Conservation (phyloP, 2,329 filamentous ascomycete genomes). For the Orbilia javanica region DNA sequence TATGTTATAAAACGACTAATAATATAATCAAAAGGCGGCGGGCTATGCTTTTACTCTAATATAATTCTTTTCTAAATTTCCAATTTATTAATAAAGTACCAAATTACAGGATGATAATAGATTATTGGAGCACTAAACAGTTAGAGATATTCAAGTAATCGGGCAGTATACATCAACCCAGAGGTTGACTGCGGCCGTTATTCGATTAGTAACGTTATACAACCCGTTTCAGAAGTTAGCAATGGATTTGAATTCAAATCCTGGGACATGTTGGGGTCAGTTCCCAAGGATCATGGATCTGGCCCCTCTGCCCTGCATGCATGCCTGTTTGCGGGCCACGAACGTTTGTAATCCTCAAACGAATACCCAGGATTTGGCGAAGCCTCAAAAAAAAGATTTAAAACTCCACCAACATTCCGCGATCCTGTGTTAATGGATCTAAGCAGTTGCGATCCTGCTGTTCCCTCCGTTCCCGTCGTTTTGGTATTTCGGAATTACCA, state of each 20-base stretch:
- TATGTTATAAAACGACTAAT: too few relatives aligned
- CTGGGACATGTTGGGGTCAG: background rate
- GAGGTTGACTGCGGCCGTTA: slow-evolving; percentile 4
- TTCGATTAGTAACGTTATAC: slow-evolving; percentile 2
- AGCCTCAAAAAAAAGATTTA: background rate
- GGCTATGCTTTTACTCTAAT: too few relatives aligned
- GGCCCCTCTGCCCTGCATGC: background rate
- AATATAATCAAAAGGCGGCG: background rate
- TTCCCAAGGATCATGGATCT: slow-evolving; percentile 14
- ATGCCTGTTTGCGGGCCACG: too few relatives aligned
- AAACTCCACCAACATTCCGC: background rate
- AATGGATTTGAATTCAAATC: slow-evolving; percentile 13
- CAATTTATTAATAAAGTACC: background rate
- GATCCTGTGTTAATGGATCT: background rate
- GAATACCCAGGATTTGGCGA: background rate
- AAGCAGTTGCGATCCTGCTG: background rate
- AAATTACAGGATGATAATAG: background rate
- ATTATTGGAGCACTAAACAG: background rate
- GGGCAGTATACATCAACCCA: background rate
- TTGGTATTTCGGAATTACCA: background rate
- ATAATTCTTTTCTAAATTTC: background rate
- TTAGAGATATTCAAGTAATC: background rate
- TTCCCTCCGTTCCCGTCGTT: background rate
- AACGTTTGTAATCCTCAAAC: slow-evolving; percentile 10
- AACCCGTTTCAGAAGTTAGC: background rate